Evolutionary conservation across 1,284 basidiomycete genomes (phyloP).

Genomic region (Vanrija pseudolonga): DNA sequence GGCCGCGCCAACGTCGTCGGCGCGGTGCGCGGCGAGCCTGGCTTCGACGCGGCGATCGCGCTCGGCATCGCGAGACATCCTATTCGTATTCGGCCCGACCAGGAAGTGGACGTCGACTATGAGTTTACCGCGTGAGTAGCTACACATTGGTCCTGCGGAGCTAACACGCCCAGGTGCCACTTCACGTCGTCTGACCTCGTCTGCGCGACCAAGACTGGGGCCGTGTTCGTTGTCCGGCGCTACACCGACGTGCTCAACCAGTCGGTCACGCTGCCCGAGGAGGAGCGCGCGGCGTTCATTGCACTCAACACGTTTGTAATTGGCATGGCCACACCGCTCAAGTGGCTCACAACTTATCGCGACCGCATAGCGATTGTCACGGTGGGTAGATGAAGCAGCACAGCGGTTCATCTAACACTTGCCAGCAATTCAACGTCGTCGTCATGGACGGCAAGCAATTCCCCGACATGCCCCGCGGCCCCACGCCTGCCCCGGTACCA

Average conservation of each 20-base stretch:
- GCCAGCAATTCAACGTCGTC: constrained; percentile 18
- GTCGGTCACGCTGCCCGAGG: background rate
- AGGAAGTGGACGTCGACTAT: constrained; percentile 6
- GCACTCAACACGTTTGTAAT: constrained; percentile 20
- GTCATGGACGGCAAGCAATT: constrained; percentile 23
- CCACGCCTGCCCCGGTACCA: background rate
- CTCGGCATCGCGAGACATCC: constrained; percentile 7
- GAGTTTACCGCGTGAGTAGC: constrained; percentile 27
- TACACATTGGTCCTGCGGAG: background rate
- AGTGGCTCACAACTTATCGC: constrained; percentile 27
- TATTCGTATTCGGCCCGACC: background rate
- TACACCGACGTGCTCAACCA: constrained; percentile 23
- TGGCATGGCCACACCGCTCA: constrained; percentile 12
- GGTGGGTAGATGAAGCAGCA: constrained; percentile 8
- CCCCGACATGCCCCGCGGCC: constrained; percentile 11
- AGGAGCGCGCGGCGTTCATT: constrained; percentile 12
- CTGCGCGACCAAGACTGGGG: constrained; percentile 21
- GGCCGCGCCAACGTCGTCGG: constrained; percentile 4
- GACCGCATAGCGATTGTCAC: constrained; percentile 27
- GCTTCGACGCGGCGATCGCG: constrained; percentile 3
- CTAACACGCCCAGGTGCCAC: constrained; percentile 22
- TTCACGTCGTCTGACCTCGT: constrained; percentile 33
- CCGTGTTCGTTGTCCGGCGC: constrained; percentile 28
- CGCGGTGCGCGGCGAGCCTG: background rate
- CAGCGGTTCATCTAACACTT: background rate